phyloP scores from a whole-genome alignment of 169 alveolate species.

The Eimeria brunetti region DNA sequence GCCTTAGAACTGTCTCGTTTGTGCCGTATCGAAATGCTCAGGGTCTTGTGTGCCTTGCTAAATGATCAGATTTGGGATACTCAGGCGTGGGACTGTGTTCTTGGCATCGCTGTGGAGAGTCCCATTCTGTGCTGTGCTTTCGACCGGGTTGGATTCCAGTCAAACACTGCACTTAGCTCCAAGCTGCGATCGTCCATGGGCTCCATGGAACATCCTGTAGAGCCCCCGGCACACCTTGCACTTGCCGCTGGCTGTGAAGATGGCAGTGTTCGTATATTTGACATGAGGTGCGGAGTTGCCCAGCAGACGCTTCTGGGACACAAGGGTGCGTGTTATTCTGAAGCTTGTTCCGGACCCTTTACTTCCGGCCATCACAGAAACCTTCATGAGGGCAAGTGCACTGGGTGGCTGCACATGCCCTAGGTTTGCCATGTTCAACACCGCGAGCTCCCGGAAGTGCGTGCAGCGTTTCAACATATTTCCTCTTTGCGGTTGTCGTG shows the following conservation, averaged over 20 bases:
- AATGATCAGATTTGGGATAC: slow-evolving; percentile 78
- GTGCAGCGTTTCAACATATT: not conserved
- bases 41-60: not conserved
- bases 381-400: not conserved
- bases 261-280: slow-evolving; percentile 63
- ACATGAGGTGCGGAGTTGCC: slow-evolving; percentile 70
- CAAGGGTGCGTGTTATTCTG: slow-evolving; percentile 2
- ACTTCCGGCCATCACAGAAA: not conserved
- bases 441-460: not conserved
- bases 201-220: not conserved
- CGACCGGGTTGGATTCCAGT: slow-evolving; percentile 57
- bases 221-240: slow-evolving; percentile 13
- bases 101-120: slow-evolving; percentile 46
- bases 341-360: not conserved
- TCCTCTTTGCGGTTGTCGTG: not conserved
- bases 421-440: not conserved
- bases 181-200: not conserved
- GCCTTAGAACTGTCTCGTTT: not conserved
- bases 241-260: slow-evolving; percentile 72
- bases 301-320: slow-evolving; percentile 61
- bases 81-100: slow-evolving; percentile 76
- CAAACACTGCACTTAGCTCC: slow-evolving; percentile 16
- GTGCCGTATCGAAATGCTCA: not conserved
- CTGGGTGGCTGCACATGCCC: not conserved
- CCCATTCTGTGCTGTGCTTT: slow-evolving; percentile 52